phyloP scores from a whole-genome alignment of 2,329 filamentous ascomycete species.

The Colletotrichum liaoningense region DNA sequence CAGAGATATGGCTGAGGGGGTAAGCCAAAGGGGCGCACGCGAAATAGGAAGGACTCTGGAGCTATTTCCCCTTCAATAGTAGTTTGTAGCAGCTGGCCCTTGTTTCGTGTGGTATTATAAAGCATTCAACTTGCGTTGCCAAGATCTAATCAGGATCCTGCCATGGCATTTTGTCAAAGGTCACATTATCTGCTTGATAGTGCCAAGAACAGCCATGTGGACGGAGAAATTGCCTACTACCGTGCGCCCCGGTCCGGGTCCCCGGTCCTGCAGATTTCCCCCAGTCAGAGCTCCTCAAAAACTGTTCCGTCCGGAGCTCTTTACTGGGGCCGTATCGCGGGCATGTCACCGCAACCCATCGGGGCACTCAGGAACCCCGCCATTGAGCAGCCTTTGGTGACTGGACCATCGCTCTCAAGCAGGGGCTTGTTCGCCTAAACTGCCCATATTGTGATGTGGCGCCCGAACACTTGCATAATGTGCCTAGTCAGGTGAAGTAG shows the following conservation, averaged over 20 bases:
- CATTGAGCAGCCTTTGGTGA: constrained; percentile 1
- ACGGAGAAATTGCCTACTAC: constrained; percentile 27
- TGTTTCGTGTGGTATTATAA: neutral
- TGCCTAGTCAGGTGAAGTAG: neutral
- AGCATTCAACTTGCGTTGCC: neutral
- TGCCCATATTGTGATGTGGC: constrained; percentile 18
- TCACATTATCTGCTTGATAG: constrained; percentile 23
- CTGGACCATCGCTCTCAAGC: neutral
- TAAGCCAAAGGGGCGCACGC: neutral
- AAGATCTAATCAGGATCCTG: constrained; percentile 1
- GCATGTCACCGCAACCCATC: neutral
- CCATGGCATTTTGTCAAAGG: neutral
- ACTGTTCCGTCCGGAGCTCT: constrained; percentile 6
- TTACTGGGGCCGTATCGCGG: constrained; percentile 2
- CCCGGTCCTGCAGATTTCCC: constrained; percentile 15
- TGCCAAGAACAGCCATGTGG: constrained; percentile 25
- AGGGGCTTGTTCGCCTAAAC: neutral
- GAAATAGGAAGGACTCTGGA: neutral
- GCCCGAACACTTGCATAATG: constrained; percentile 14
- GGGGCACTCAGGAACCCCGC: neutral
- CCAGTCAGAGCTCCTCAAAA: constrained; percentile 11
- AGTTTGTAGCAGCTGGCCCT: neutral
- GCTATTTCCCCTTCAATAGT: neutral
- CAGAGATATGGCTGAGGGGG: neutral
- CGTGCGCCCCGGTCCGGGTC: constrained; percentile 13